phyloP scores from a whole-genome alignment of 192 early-diverging fungal species.

The Radiomyces spectabilis region DNA sequence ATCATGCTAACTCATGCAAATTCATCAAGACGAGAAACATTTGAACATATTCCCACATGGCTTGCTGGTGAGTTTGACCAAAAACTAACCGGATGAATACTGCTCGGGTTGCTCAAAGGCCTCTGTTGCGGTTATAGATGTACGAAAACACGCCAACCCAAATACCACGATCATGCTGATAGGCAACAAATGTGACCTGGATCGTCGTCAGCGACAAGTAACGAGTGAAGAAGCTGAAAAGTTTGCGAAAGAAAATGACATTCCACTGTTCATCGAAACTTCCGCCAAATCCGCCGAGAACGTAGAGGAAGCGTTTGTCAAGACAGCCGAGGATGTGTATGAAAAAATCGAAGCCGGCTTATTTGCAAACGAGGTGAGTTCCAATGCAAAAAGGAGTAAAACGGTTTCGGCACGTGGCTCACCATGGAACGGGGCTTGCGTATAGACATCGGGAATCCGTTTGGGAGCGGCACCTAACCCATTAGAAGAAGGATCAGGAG shows the following conservation, averaged over 20 bases:
- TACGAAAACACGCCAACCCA: conserved; percentile 80
- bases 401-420: too few relatives aligned
- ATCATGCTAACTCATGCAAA: neutral
- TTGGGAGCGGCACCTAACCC: too few relatives aligned
- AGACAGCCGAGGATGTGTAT: conserved; percentile 73
- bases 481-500: too few relatives aligned
- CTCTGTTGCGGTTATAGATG: conserved; percentile 38
- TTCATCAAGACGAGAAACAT: conserved; percentile 58
- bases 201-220: conserved; percentile 63
- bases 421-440: too few relatives aligned
- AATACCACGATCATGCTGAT: conserved; percentile 86
- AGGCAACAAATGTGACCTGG: conserved; percentile 91
- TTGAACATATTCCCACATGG: conserved; percentile 71
- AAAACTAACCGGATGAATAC: neutral
- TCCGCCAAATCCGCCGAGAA: conserved; percentile 85
- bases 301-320: conserved; percentile 76
- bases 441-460: too few relatives aligned
- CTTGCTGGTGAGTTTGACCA: conserved; percentile 44
- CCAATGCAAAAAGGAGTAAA: conserved; percentile 10
- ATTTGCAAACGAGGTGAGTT: conserved; percentile 55
- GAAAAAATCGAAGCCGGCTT: conserved; percentile 72
- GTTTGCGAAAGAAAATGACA: conserved; percentile 78
- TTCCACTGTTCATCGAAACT: conserved; percentile 83
- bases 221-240: conserved; percentile 79
- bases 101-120: neutral